Evolutionary conservation across 345 rosid genomes (phyloP).

Genomic region (Populus tremula): DNA sequence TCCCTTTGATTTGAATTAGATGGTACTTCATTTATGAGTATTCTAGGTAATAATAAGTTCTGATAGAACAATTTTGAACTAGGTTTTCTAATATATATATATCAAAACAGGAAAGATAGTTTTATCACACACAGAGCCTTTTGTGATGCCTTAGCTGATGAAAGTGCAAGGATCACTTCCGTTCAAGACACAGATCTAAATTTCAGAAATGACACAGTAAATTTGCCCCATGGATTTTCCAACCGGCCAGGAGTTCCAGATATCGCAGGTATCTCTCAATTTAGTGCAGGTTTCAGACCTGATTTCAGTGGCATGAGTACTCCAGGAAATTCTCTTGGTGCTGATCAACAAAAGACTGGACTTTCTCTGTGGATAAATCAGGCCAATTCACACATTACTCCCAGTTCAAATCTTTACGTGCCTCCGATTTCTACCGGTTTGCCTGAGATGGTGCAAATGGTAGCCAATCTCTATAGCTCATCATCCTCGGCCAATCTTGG

Average conservation of each 20-base stretch:
- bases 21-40: conserved; percentile 14
- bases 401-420: conserved; percentile 15
- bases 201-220: conserved; percentile 47
- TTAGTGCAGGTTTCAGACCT: conserved; percentile 44
- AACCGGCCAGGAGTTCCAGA: conserved; percentile 45
- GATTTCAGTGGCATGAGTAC: conserved; percentile 40
- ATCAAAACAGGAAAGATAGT: conserved; percentile 73
- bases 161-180: conserved; percentile 63
- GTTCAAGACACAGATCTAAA: conserved; percentile 49
- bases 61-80: conserved; percentile 9
- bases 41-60: not conserved
- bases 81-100: not conserved
- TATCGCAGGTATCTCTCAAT: conserved; percentile 41
- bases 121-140: conserved; percentile 95
- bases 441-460: conserved; percentile 61
- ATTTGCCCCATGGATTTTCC: conserved; percentile 51
- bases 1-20: conserved; percentile 24
- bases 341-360: conserved; percentile 29
- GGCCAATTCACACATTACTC: conserved; percentile 15
- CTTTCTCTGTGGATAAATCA: conserved; percentile 28
- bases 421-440: conserved; percentile 32
- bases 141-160: conserved; percentile 88
- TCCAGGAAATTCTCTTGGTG: conserved; percentile 24
- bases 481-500: conserved; percentile 47
- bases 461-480: conserved; percentile 46